phyloP scores from a whole-genome alignment of 768 basidiomycete genomes.

The Mycena venus region DNA sequence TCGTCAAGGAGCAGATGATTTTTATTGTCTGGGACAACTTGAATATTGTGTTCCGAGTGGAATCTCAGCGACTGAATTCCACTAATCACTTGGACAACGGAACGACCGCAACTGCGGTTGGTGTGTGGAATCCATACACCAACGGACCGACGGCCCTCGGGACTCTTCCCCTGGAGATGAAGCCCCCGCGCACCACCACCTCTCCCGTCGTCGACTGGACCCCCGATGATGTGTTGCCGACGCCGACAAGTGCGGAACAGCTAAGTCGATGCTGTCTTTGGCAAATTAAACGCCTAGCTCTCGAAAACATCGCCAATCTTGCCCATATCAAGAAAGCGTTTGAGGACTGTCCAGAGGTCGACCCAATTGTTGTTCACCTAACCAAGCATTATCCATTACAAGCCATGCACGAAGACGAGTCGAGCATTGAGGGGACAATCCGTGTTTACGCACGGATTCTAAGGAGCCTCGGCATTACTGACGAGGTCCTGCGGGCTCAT shows the following conservation, averaged over 20 bases:
- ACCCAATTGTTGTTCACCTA: constrained; percentile 32
- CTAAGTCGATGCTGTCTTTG: background rate
- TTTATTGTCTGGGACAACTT: too few species aligned
- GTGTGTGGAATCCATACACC: constrained; percentile 27
- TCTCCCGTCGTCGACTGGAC: background rate
- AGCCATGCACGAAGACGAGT: constrained; percentile 39
- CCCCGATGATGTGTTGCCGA: constrained; percentile 2
- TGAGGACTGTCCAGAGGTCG: constrained; percentile 3
- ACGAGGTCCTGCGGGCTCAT: constrained; percentile 18
- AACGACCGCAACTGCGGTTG: constrained; percentile 42
- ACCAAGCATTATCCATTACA: constrained; percentile 30
- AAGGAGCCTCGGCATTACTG: background rate
- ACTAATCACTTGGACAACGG: constrained; percentile 47
- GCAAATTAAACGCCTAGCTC: constrained; percentile 24
- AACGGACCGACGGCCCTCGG: constrained; percentile 20
- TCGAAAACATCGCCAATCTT: constrained; percentile 16
- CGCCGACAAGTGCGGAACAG: background rate
- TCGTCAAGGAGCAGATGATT: constrained; percentile 32
- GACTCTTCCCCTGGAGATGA: constrained; percentile 15
- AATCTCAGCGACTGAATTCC: constrained; percentile 37
- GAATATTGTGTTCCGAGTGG: too few species aligned
- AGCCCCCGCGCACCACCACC: constrained; percentile 29
- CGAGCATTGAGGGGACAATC: constrained; percentile 32
- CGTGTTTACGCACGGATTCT: constrained; percentile 19
- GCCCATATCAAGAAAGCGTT: constrained; percentile 4